Conservation (phyloP, 2,329 filamentous ascomycete species). For the Talaromyces sp. region DNA sequence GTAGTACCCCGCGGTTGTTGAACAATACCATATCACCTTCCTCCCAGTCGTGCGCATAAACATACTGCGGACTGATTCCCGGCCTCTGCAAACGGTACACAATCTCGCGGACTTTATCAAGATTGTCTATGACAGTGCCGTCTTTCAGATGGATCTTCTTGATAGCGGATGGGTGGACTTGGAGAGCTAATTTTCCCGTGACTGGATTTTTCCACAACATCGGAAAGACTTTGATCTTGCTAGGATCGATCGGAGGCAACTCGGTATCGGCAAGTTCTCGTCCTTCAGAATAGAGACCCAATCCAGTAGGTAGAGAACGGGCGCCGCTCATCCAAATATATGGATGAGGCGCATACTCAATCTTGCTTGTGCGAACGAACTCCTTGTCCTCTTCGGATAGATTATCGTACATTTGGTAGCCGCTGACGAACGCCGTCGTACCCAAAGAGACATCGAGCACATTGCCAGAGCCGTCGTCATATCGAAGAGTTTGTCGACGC, state of each 20-base stretch:
- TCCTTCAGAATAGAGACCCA: conserved; percentile 67
- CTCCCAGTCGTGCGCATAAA: conserved; percentile 74
- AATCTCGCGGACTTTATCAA: conserved; percentile 63
- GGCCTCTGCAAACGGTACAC: conserved; percentile 70
- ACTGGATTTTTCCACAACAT: conserved; percentile 76
- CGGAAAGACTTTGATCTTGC: conserved; percentile 68
- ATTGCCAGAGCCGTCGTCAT: conserved; percentile 69
- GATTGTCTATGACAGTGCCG: conserved; percentile 66
- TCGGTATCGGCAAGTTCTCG: conserved; percentile 59
- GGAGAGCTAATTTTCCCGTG: conserved; percentile 65
- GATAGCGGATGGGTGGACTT: conserved; percentile 71
- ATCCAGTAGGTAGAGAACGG: conserved; percentile 63
- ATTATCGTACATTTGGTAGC: conserved; percentile 66
- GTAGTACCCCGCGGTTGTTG: conserved; percentile 71
- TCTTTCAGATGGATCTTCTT: conserved; percentile 65
- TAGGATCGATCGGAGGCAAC: conserved; percentile 62
- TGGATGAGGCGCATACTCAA: conserved; percentile 75
- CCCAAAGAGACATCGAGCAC: conserved; percentile 67
- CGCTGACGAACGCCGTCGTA: conserved; percentile 72
- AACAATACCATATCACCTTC: conserved; percentile 75
- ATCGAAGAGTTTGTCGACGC: conserved; percentile 63
- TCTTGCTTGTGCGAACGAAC: conserved; percentile 63
- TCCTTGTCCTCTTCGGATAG: conserved; percentile 64
- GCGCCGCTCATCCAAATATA: conserved; percentile 78
- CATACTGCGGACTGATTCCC: conserved; percentile 64